Conservation (phyloP, 2,329 filamentous ascomycete genomes). For the Ustulina deusta region DNA sequence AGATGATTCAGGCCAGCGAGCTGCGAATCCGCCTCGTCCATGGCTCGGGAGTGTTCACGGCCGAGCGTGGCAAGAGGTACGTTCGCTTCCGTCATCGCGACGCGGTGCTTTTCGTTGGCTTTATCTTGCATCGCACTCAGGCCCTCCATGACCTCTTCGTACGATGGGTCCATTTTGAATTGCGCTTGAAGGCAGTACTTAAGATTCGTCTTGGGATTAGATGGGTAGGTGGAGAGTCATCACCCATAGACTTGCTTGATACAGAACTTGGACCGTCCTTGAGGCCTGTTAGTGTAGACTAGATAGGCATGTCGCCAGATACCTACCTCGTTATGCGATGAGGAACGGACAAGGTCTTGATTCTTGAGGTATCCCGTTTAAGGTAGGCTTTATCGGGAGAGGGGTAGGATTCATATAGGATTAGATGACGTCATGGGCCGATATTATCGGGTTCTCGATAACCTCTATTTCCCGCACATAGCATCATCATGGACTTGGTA, state of each 20-base stretch:
- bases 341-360: not conserved
- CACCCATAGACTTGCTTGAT: not conserved
- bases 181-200: not conserved
- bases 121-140: constrained; percentile 34
- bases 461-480: not conserved
- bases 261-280: not conserved
- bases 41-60: constrained; percentile 36
- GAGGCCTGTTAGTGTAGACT: not conserved
- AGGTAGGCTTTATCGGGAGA: not conserved
- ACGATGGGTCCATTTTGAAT: constrained; percentile 31
- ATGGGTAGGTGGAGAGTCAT: not conserved
- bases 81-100: constrained; percentile 38
- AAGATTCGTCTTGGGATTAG: not conserved
- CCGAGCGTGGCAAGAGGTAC: constrained; percentile 38
- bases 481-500: not conserved
- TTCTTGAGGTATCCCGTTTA: not conserved
- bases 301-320: not conserved
- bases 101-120: constrained; percentile 38
- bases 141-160: constrained; percentile 35
- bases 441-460: not conserved
- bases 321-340: not conserved
- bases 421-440: not conserved
- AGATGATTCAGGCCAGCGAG: constrained; percentile 20
- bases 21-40: constrained; percentile 31
- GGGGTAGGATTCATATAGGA: not conserved